Conservation (phyloP, 2,329 filamentous ascomycete species). For the Neurospora sp. region DNA sequence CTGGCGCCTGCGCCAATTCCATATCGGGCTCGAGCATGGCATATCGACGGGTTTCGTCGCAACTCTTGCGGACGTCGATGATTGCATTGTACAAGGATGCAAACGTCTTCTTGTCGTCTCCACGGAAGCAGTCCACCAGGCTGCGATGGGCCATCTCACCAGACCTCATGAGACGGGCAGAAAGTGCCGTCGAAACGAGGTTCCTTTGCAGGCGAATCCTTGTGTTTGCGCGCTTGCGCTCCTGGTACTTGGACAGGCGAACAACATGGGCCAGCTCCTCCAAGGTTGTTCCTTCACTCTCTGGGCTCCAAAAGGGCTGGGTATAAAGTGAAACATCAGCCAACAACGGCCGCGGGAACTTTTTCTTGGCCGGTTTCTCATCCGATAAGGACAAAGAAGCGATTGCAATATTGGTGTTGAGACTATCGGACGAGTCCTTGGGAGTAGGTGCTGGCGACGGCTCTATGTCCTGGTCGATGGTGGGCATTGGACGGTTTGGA, state of each 20-base stretch:
- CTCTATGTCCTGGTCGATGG: constrained; percentile 35
- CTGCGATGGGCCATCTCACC: constrained; percentile 66
- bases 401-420: constrained; percentile 8
- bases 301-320: constrained; percentile 48
- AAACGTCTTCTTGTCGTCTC: constrained; percentile 71
- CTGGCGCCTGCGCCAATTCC: constrained; percentile 46
- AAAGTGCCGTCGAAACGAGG: constrained; percentile 64
- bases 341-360: constrained; percentile 45
- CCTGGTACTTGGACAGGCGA: constrained; percentile 68
- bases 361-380: constrained; percentile 33
- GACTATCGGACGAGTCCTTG: constrained; percentile 18
- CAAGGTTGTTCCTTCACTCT: constrained; percentile 57
- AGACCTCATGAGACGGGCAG: constrained; percentile 62
- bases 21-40: constrained; percentile 64
- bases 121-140: constrained; percentile 67
- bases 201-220: constrained; percentile 64
- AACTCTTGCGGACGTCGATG: constrained; percentile 69
- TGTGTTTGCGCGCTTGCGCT: constrained; percentile 66
- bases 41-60: constrained; percentile 61
- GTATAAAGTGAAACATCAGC: constrained; percentile 57
- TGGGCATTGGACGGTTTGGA: constrained; percentile 34
- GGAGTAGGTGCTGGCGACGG: constrained; percentile 19
- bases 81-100: constrained; percentile 65
- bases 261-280: constrained; percentile 72
- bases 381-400: constrained; percentile 26